Conservation (phyloP, 331 rosid species). For the Ulmus americana region DNA sequence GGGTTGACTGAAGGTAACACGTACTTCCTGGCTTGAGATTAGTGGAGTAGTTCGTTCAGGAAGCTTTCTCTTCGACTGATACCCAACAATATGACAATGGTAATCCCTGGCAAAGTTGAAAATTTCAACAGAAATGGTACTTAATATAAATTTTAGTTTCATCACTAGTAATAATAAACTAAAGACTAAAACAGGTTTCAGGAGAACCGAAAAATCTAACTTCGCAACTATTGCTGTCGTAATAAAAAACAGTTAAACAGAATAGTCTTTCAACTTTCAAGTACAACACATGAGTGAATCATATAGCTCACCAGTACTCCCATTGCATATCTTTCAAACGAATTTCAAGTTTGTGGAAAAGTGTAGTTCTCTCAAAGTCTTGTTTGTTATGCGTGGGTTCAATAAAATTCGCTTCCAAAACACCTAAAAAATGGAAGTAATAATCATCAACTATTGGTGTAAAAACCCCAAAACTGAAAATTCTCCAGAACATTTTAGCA, state of each 20-base stretch:
- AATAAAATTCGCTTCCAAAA: conserved; percentile 63
- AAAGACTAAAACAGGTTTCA: neutral
- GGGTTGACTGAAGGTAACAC: conserved; percentile 17
- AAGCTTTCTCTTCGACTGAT: conserved; percentile 36
- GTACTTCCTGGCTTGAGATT: conserved; percentile 25
- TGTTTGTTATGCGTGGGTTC: conserved; percentile 88
- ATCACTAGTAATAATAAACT: conserved; percentile 1
- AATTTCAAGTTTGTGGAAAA: conserved; percentile 70
- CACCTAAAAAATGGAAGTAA: conserved; percentile 37
- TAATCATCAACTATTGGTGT: conserved; percentile 19
- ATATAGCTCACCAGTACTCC: conserved; percentile 69
- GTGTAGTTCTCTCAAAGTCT: conserved; percentile 79
- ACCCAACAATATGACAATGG: conserved; percentile 64
- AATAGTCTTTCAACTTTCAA: neutral
- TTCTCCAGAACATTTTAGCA: conserved; percentile 11
- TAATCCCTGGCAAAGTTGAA: conserved; percentile 50
- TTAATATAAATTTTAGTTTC: conserved; percentile 17
- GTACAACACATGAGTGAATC: neutral
- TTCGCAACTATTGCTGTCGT: neutral
- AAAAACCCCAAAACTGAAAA: conserved; percentile 16
- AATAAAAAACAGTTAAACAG: too few relatives aligned
- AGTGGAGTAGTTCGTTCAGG: conserved; percentile 4
- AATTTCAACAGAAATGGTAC: too few relatives aligned
- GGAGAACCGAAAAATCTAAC: neutral
- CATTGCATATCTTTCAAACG: conserved; percentile 75